Evolutionary conservation across 2,329 filamentous ascomycete species (phyloP).

Genomic region (Colletotrichum orchidophilum): DNA sequence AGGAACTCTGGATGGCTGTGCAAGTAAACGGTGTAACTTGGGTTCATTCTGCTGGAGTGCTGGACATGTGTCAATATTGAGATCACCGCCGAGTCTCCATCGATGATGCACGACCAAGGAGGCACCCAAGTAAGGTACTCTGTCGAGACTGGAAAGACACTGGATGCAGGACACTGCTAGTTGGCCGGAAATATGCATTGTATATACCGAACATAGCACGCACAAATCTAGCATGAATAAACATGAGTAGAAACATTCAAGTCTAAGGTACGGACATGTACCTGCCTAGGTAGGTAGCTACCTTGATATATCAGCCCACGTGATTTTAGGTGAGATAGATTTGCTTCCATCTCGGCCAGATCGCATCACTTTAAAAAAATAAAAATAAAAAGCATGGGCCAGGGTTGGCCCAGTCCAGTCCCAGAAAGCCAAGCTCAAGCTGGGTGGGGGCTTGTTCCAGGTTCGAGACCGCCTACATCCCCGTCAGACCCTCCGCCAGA

Average conservation of each 20-base stretch:
- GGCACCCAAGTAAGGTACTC: neutral
- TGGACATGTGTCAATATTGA: constrained; percentile 1
- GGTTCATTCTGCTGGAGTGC: neutral
- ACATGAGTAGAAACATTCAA: neutral
- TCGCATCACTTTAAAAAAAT: neutral
- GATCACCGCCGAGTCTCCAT: constrained; percentile 20
- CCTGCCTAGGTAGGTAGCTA: too few relatives aligned
- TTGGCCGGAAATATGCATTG: too few relatives aligned
- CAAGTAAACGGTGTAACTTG: neutral
- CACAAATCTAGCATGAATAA: neutral
- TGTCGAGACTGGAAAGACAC: too few relatives aligned
- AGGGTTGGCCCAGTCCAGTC: neutral
- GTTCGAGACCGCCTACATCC: constrained; percentile 30
- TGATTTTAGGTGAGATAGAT: neutral
- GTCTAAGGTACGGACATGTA: neutral
- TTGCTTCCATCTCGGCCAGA: neutral
- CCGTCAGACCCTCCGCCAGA: neutral
- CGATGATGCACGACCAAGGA: neutral
- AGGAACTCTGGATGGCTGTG: neutral
- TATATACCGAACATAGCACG: too few relatives aligned
- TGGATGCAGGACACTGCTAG: too few relatives aligned
- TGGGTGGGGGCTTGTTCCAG: constrained; percentile 12
- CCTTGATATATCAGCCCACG: neutral
- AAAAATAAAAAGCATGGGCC: constrained; percentile 9
- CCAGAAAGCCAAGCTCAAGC: neutral